A percentile compares a stretch with the other conserved stretches of the same genome.
Conservation (phyloP, 306 rosid species). For the Cyamopsis tetragonoloba region DNA sequence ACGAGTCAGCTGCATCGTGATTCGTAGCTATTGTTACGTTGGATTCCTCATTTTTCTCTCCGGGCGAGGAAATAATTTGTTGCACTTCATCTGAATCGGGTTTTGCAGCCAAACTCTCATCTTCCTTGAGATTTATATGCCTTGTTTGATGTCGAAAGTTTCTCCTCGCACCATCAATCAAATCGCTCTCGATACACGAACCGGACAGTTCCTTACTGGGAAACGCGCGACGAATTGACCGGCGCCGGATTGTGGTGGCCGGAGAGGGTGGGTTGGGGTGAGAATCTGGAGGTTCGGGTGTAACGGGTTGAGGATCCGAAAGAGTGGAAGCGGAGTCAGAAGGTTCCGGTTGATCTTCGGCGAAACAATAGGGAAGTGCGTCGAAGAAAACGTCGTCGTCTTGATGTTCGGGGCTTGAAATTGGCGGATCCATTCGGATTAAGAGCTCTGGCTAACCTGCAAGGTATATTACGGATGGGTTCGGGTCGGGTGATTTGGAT, state of each 20-base stretch:
- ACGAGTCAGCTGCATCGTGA: constrained; percentile 24
- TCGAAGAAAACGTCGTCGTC: constrained; percentile 47
- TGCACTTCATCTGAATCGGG: constrained; percentile 21
- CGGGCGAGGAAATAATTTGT: background rate
- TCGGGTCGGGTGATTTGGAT: no score
- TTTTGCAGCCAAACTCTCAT: constrained; percentile 7
- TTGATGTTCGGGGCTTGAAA: constrained; percentile 28
- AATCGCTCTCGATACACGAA: constrained; percentile 13
- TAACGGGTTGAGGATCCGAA: background rate
- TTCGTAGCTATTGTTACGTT: constrained; percentile 42
- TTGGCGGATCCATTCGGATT: constrained; percentile 48
- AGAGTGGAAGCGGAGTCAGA: constrained; percentile 36
- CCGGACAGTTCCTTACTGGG: constrained; percentile 8
- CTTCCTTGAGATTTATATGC: constrained; percentile 23
- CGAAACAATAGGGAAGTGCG: constrained; percentile 23
- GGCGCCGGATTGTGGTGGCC: constrained; percentile 41
- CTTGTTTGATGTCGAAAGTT: constrained; percentile 9
- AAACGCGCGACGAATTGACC: background rate
- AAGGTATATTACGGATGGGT: no score
- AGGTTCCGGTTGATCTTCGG: constrained; percentile 28
- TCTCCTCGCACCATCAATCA: constrained; percentile 8
- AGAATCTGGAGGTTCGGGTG: background rate
- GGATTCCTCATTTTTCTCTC: constrained; percentile 39
- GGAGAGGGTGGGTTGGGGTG: constrained; percentile 3
- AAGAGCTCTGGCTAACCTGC: background rate